These are phyloP conservation scores for Viridothelium virens DNA, from an alignment of 495 filamentous ascomycete species.

Conservation along the genomic window DNA sequence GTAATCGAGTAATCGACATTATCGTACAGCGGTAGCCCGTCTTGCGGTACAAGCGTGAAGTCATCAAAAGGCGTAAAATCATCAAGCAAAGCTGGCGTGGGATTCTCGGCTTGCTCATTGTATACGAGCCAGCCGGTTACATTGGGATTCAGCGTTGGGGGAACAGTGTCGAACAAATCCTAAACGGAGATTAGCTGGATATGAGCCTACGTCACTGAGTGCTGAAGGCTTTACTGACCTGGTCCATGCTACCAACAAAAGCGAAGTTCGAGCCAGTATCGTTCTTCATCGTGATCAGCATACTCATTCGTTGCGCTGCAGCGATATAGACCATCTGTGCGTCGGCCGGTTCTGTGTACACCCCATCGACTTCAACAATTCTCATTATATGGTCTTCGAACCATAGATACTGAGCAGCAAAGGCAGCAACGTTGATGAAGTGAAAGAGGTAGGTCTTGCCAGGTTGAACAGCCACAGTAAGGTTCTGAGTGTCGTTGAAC, in stretches of 20 bases:
- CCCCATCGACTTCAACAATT: constrained; percentile 67
- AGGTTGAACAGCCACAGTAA: constrained; percentile 53
- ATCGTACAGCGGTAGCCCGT: constrained; percentile 49
- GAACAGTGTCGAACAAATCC: constrained; percentile 63
- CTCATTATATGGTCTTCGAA: constrained; percentile 50
- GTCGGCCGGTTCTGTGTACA: constrained; percentile 53
- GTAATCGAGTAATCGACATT: constrained; percentile 53
- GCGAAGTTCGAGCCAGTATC: constrained; percentile 55
- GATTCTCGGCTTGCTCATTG: constrained; percentile 51
- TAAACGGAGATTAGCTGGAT: constrained; percentile 26
- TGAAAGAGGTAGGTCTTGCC: constrained; percentile 76
- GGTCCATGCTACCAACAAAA: constrained; percentile 56
- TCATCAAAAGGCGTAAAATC: constrained; percentile 66
- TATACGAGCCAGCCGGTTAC: constrained; percentile 76
- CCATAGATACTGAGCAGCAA: constrained; percentile 38
- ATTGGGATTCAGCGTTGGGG: constrained; percentile 60
- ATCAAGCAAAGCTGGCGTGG: constrained; percentile 47
- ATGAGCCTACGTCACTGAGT: not conserved
- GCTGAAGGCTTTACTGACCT: constrained; percentile 30
- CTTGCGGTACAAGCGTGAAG: constrained; percentile 57
- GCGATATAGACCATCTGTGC: constrained; percentile 53
- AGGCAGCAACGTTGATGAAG: constrained; percentile 57
- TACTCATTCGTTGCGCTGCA: constrained; percentile 63
- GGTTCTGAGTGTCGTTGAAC: constrained; percentile 51
- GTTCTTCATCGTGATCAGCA: constrained; percentile 53